Evolutionary conservation across 192 early-diverging fungal genomes (phyloP).

Genomic region (Obelidium mucronatum): DNA sequence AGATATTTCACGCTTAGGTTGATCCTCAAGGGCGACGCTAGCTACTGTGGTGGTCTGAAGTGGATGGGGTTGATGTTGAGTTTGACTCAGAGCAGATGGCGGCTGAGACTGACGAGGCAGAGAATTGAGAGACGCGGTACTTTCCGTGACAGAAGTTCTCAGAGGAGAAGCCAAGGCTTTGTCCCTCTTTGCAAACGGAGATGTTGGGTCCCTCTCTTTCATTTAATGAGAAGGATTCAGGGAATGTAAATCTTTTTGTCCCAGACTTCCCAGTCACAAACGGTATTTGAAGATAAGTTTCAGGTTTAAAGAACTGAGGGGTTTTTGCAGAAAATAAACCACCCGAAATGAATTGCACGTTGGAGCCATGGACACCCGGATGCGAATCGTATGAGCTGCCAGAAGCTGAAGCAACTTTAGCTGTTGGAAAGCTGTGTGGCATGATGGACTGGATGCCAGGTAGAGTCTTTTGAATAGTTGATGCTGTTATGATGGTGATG

Average conservation of each 20-base stretch:
- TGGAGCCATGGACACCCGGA: conserved; percentile 21
- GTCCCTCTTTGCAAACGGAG: too few species aligned
- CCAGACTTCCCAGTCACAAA: too few species aligned
- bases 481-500: not conserved
- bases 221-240: too few species aligned
- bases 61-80: not conserved
- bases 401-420: not conserved
- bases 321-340: too few species aligned
- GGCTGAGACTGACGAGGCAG: not conserved
- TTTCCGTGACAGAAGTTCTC: not conserved
- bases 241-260: too few species aligned
- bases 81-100: not conserved
- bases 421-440: conserved; percentile 29
- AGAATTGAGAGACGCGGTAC: not conserved
- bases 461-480: not conserved
- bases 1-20: too few species aligned
- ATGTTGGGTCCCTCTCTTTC: too few species aligned
- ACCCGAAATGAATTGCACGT: too few species aligned
- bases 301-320: too few species aligned
- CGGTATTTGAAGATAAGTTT: too few species aligned
- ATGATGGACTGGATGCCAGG: conserved; percentile 50
- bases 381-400: conserved; percentile 37
- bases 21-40: too few species aligned
- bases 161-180: not conserved
- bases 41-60: not conserved